Evolutionary conservation across 306 rosid genomes (phyloP).

Genomic region (Casuarina cunninghamiana): DNA sequence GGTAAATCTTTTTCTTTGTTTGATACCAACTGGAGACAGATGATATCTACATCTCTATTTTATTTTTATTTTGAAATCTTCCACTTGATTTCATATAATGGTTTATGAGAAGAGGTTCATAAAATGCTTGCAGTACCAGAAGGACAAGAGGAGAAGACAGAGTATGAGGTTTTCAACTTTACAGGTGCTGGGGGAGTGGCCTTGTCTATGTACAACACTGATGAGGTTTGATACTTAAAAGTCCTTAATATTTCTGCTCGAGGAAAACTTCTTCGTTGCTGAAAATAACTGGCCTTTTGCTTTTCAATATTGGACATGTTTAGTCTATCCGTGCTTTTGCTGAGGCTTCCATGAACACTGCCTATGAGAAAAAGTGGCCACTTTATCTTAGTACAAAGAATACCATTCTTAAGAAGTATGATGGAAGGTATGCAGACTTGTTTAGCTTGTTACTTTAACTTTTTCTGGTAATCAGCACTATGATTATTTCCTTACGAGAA

Average conservation of each 20-base stretch:
- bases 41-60: neutral
- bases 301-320: conserved; percentile 29
- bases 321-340: conserved; percentile 94
- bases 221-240: conserved; percentile 67
- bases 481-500: neutral
- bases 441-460: conserved; percentile 17
- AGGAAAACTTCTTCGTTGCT: conserved; percentile 21
- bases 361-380: conserved; percentile 94
- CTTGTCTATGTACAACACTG: conserved; percentile 90
- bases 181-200: conserved; percentile 94
- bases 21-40: conserved; percentile 1
- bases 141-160: conserved; percentile 71
- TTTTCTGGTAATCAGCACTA: neutral
- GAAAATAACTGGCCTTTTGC: conserved; percentile 19
- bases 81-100: conserved; percentile 9
- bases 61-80: neutral
- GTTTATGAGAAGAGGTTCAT: conserved; percentile 15
- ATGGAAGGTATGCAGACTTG: conserved; percentile 74
- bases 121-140: conserved; percentile 62
- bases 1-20: conserved; percentile 52
- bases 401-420: conserved; percentile 96
- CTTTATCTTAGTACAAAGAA: conserved; percentile 98
- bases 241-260: conserved; percentile 23
- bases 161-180: conserved; percentile 79
- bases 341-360: conserved; percentile 85